These are phyloP conservation scores for Rhodotorula sp. DNA, from an alignment of 1,284 basidiomycete genomes.

Conservation along the genomic window DNA sequence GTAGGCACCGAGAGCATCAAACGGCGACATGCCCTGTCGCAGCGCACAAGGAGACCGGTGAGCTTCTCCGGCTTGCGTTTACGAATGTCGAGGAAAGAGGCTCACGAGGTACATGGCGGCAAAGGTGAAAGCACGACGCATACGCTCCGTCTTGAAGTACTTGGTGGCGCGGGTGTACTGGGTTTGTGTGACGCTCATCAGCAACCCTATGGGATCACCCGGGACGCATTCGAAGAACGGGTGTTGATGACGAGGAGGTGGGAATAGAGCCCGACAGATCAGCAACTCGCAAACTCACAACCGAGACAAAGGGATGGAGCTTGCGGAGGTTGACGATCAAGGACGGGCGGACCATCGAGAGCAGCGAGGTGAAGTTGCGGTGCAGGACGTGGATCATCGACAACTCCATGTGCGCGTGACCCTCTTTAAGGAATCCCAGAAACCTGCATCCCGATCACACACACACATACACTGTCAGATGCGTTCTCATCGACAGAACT, in stretches of 20 bases:
- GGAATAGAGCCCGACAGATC: not conserved
- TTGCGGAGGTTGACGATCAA: constrained; percentile 51
- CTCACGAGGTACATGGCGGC: constrained; percentile 50
- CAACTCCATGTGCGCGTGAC: constrained; percentile 53
- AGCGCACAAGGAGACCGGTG: constrained; percentile 19
- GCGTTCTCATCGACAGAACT: not conserved
- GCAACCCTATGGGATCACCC: constrained; percentile 11
- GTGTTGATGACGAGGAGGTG: not conserved
- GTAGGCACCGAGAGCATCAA: constrained; percentile 57
- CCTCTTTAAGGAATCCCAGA: constrained; percentile 51
- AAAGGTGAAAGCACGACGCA: constrained; percentile 54
- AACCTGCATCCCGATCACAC: constrained; percentile 39
- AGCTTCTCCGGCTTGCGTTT: not conserved
- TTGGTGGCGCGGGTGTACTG: constrained; percentile 50
- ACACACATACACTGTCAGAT: too few species aligned
- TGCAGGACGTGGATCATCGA: constrained; percentile 52
- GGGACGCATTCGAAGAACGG: not conserved
- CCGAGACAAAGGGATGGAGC: constrained; percentile 49
- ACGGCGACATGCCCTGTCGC: constrained; percentile 54
- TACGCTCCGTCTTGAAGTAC: constrained; percentile 55
- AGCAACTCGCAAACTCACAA: constrained; percentile 27
- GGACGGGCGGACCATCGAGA: constrained; percentile 52
- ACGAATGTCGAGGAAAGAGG: not conserved
- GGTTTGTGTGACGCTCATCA: constrained; percentile 35
- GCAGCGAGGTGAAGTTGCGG: constrained; percentile 53